Conservation (phyloP, 1,139 yeast species). For the Lodderomyces jiufengensis region DNA sequence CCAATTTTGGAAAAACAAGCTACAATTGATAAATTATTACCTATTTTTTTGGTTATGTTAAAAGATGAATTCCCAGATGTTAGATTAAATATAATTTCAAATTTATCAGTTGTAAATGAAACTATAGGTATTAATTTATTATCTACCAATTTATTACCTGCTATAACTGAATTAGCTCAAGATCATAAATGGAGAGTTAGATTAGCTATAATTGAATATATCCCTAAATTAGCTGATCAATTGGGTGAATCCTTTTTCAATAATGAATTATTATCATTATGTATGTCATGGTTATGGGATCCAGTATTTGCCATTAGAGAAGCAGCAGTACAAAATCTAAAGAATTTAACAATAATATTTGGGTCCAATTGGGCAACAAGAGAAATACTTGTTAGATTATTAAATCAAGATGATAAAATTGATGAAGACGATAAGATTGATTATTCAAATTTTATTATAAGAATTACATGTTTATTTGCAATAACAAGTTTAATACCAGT, state of each 20-base stretch:
- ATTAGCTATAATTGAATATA: slow-evolving; percentile 93
- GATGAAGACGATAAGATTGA: slow-evolving; percentile 40
- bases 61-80: slow-evolving; percentile 98
- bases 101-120: slow-evolving; percentile 85
- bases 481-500: slow-evolving; percentile 76
- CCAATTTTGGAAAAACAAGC: slow-evolving; percentile 82
- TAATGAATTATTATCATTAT: slow-evolving; percentile 82
- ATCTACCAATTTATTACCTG: slow-evolving; percentile 87
- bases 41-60: slow-evolving; percentile 87
- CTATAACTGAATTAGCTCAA: slow-evolving; percentile 92
- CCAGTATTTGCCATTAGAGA: slow-evolving; percentile 94
- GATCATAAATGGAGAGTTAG: slow-evolving; percentile 98
- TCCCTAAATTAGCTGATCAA: slow-evolving; percentile 94
- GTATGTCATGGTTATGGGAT: slow-evolving; percentile 98
- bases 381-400: slow-evolving; percentile 75
- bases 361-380: slow-evolving; percentile 92
- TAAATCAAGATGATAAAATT: slow-evolving; percentile 27
- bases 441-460: slow-evolving; percentile 72
- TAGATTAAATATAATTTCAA: slow-evolving; percentile 87
- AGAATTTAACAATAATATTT: slow-evolving; percentile 76
- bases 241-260: slow-evolving; percentile 91
- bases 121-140: slow-evolving; percentile 89
- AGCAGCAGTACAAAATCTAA: slow-evolving; percentile 86
- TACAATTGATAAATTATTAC: slow-evolving; percentile 79
- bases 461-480: slow-evolving; percentile 88